Evolutionary conservation across 2,329 filamentous ascomycete genomes (phyloP).

Genomic region (Pseudopyrenochaeta lycopersici): DNA sequence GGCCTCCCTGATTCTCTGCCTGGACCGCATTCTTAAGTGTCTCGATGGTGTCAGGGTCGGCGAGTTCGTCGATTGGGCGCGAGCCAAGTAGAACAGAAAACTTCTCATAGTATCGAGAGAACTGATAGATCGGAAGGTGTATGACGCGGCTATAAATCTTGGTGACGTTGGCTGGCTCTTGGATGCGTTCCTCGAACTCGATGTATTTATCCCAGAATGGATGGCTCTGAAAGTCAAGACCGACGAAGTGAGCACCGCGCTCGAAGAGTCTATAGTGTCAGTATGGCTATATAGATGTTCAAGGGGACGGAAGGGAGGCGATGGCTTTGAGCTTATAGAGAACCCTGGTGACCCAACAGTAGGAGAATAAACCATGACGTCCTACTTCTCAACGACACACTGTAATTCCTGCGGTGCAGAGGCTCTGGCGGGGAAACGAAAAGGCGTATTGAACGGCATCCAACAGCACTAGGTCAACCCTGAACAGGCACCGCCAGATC

Average conservation of each 20-base stretch:
- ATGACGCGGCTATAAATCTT: conserved; percentile 83
- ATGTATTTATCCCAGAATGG: conserved; percentile 99
- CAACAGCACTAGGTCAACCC: conserved; percentile 29
- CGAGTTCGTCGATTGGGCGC: conserved; percentile 77
- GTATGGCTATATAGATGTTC: conserved; percentile 1
- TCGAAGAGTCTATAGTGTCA: conserved; percentile 79
- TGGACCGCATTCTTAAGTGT: conserved; percentile 78
- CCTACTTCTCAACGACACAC: conserved; percentile 11
- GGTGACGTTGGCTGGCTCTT: conserved; percentile 70
- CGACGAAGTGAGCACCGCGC: conserved; percentile 82
- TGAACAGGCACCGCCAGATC: conserved; percentile 21
- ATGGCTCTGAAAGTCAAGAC: conserved; percentile 91
- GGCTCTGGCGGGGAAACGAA: conserved; percentile 48
- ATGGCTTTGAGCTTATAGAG: conserved; percentile 23
- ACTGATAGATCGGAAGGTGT: conserved; percentile 93
- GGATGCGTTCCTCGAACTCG: conserved; percentile 89
- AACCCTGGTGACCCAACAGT: conserved; percentile 17
- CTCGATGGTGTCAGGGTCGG: conserved; percentile 71
- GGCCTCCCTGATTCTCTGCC: conserved; percentile 63
- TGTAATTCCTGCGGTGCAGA: conserved; percentile 21
- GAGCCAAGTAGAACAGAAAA: conserved; percentile 79
- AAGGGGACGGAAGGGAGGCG: conserved; percentile 1
- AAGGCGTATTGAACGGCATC: conserved; percentile 44
- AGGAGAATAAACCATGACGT: conserved; percentile 21
- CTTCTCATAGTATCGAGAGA: conserved; percentile 91